A percentile compares a stretch with the other conserved stretches of the same genome.
These are phyloP conservation scores for Diospyros lotus DNA, from an alignment of 148 eudicot species.

Conservation along the genomic window DNA sequence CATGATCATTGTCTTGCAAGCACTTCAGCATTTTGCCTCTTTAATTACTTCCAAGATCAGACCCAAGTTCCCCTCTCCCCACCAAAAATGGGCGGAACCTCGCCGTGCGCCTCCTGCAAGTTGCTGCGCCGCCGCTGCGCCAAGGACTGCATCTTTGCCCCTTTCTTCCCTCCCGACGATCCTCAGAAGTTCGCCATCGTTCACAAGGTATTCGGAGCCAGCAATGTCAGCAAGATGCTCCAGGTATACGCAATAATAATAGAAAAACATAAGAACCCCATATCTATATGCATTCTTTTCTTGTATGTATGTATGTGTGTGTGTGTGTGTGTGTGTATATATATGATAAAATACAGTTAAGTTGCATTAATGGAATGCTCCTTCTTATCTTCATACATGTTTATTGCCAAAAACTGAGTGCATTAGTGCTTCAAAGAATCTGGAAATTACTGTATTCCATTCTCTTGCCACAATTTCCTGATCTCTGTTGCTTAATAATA, in stretches of 20 bases:
- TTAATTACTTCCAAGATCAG: background rate
- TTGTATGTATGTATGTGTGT: background rate
- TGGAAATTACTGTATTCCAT: too few relatives aligned
- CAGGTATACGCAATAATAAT: slow-evolving; percentile 22
- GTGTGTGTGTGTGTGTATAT: too few relatives aligned
- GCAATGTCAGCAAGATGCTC: slow-evolving; percentile 38
- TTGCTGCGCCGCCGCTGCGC: slow-evolving; percentile 44
- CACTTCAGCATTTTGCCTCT: background rate
- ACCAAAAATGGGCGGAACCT: slow-evolving; percentile 9
- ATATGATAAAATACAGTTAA: too few relatives aligned
- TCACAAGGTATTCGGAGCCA: too few relatives aligned
- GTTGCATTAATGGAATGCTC: too few relatives aligned
- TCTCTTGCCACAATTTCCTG: too few relatives aligned
- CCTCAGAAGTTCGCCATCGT: slow-evolving; percentile 35
- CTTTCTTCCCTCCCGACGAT: slow-evolving; percentile 44
- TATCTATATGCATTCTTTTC: background rate
- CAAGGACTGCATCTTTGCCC: slow-evolving; percentile 47
- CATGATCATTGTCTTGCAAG: too few relatives aligned
- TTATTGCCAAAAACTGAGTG: too few relatives aligned
- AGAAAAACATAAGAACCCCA: background rate
- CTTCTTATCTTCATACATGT: too few relatives aligned
- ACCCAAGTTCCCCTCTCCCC: background rate
- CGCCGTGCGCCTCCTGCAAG: slow-evolving; percentile 53
- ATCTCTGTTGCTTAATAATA: too few relatives aligned
- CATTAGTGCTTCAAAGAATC: too few relatives aligned